Evolutionary conservation across 768 basidiomycete species (phyloP), one percentile per base, ranked within the genome.

Genomic region (Tremella fuciformis): DNA sequence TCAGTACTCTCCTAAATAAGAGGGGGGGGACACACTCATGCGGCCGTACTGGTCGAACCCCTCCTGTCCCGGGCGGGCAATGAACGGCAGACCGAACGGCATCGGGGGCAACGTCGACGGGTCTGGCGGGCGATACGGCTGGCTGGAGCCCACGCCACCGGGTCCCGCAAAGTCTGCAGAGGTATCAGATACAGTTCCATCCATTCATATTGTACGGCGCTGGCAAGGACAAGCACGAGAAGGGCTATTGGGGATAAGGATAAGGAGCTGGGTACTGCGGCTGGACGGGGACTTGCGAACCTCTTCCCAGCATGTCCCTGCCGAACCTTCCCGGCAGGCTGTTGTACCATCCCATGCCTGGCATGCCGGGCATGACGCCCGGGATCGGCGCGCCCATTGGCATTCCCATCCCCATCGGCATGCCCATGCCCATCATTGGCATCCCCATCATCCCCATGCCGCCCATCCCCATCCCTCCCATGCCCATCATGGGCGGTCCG

Each of bases 81-180:
- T 69, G 49, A 73, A 73, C 1, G 71, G 69, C n/a, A 73, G 50
- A 13, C 71, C 71, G 41, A 56, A 57, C 7, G 71, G 71, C 71
- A 73, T 73, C 16, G 69, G 71, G 21, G 63, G 63, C 1, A 64
- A 55, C 1, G 63, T 53, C 44, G 69, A 68, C 15, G 71, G 71
- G 50, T 73, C 71, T 21, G 71, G 71, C 37, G 71, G 71, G 42
- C 71, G 58, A 56, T 73, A 73, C 11, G 71, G 71, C 59, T 73
- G 71, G 58, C 64, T 66, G 19, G 64, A 60, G 15, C 71, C 71
- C 1, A 65, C 63, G 13, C 71, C 71, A n/a, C 71, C 71, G 38
- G 71, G 71, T n/a, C 71, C 71, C 18, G 71, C 71, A 53, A 73
- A 73, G 42, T 73, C 71, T 73, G 60, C n/a, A 52, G 60, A 46